Base-by-base conservation (phyloP, 164 flowering plant genomes). In the Stephania cephalantha region DNA sequence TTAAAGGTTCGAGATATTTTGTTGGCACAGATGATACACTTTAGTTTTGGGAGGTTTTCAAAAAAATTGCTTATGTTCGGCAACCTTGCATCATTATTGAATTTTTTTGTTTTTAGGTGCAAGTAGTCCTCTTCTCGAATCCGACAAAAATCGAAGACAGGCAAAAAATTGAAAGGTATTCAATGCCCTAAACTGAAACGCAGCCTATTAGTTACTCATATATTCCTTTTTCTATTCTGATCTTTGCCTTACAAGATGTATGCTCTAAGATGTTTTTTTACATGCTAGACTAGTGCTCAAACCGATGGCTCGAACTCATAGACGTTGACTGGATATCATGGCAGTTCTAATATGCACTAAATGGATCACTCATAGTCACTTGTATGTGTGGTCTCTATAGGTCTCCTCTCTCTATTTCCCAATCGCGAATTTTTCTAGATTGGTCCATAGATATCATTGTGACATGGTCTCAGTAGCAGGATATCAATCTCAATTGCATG, bases 161-260 rank as follows among this genome's bases (percentile, higher is more conserved):
- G 18, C n/a, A 25, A 89, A 85, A 79, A 84, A 76, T 20, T 83
- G 83, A 71, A 69, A 82, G 46, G 18, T n/a, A n/a, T n/a, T n/a
- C n/a, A n/a, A n/a, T n/a, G 63, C n/a, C 1, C 63, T 17, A 84
- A 25, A 53, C 65, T n/a, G 95, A 91, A 83, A 83, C 90, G 15
- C 82, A 76, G n/a, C 95, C 98, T 31, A 96, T 95, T 68, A 86
- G 87, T 64, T 95, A 93, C 83, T 90, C 94, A 0, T 25, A 0
- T 25, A 95, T 65, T 80, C 89, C 2, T 95, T 93, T 81, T 95
- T 93, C 89, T 96, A 90, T 25, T 81, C 77, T 92, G 79, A 91
- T 95, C 81, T 95, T 95, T 81, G 97, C 98, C 88, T 25, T n/a
- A n/a, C n/a, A n/a, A n/a, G n/a, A n/a, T n/a, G n/a, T n/a, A n/a